Percentiles rank a stretch among this genome's conserved stretches.
Evolutionary conservation across 2,329 filamentous ascomycete genomes (phyloP).

Genomic region (Orbilia quercus): DNA sequence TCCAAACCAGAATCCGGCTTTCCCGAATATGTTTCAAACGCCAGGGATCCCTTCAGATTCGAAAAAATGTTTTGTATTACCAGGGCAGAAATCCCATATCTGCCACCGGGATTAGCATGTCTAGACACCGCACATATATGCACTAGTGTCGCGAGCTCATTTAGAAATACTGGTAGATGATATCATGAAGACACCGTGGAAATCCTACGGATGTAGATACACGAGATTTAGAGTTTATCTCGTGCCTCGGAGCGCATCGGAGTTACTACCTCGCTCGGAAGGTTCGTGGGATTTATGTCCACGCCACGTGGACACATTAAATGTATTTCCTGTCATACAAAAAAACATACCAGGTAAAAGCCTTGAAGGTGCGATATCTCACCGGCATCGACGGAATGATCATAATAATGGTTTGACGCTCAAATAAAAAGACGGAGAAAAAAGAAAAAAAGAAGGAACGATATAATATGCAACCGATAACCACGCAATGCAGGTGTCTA

Average conservation of each 20-base stretch:
- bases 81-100: too few species aligned
- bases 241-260: conserved; percentile 11
- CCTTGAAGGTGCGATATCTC: background rate
- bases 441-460: conserved; percentile 19
- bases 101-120: too few species aligned
- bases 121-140: too few species aligned
- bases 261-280: conserved; percentile 43
- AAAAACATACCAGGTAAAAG: background rate
- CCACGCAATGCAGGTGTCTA: conserved; percentile 49
- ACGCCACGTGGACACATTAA: conserved; percentile 11
- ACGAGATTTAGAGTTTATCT: conserved; percentile 24
- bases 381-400: background rate
- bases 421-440: background rate
- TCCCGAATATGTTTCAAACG: background rate
- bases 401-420: conserved; percentile 2
- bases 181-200: too few species aligned
- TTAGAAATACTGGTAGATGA: too few species aligned
- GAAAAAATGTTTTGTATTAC: too few species aligned
- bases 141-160: too few species aligned
- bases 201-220: background rate
- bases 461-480: conserved; percentile 13
- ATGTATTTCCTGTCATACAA: conserved; percentile 19
- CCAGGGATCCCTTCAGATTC: background rate
- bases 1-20: background rate
- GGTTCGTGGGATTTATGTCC: conserved; percentile 12